Conservation (phyloP, 2,329 filamentous ascomycete species). For the Blumeriella jaapii region DNA sequence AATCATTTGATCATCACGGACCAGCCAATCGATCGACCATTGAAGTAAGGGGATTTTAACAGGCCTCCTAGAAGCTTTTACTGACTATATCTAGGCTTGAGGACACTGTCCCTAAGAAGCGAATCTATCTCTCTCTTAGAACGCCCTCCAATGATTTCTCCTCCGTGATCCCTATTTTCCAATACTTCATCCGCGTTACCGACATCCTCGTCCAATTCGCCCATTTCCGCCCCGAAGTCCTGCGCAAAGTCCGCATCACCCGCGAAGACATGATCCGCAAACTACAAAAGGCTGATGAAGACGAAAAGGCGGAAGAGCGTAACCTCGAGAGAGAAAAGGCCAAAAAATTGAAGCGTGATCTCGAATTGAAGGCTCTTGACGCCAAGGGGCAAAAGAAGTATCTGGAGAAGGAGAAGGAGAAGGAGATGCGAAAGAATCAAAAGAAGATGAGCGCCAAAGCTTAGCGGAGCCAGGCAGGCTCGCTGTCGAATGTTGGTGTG, state of each 20-base stretch:
- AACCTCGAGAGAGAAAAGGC: constrained; percentile 58
- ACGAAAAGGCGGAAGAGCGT: constrained; percentile 69
- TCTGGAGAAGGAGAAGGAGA: constrained; percentile 69
- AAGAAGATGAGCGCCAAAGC: constrained; percentile 44
- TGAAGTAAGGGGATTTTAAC: constrained; percentile 48
- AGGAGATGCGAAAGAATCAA: constrained; percentile 50
- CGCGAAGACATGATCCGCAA: constrained; percentile 73
- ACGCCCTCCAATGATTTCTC: constrained; percentile 55
- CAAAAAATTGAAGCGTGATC: constrained; percentile 84
- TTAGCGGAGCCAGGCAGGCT: constrained; percentile 1
- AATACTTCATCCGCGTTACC: constrained; percentile 71
- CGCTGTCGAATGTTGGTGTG: constrained; percentile 4
- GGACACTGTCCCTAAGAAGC: constrained; percentile 76
- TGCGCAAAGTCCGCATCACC: constrained; percentile 68
- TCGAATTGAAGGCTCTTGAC: constrained; percentile 62
- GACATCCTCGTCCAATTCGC: constrained; percentile 66
- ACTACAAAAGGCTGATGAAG: constrained; percentile 70
- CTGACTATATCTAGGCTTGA: constrained; percentile 48
- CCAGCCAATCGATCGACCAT: constrained; percentile 78
- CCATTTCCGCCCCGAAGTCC: constrained; percentile 83
- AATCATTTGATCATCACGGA: constrained; percentile 86
- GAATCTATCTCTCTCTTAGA: constrained; percentile 64
- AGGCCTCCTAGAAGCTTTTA: neutral
- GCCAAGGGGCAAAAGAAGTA: constrained; percentile 81
- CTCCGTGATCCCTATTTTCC: constrained; percentile 61